Evolutionary conservation across 225 moss, liverwort and hornwort species (phyloP), one percentile per base, ranked within the genome.

Genomic region (Pseudisothecium myosuroides): DNA sequence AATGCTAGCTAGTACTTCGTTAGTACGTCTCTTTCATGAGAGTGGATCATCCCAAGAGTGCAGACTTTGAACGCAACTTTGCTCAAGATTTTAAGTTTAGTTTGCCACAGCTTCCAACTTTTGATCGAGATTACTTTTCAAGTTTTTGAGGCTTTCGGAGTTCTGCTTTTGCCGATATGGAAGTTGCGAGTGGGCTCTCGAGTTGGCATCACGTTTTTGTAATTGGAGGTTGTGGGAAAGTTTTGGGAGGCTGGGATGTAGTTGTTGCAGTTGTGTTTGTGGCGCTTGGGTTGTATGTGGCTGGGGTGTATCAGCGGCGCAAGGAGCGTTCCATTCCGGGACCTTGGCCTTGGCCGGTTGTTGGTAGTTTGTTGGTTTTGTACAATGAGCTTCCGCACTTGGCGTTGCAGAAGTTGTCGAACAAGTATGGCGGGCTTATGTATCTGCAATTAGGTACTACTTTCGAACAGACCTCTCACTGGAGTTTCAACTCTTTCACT

Each of bases 341-440:
- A 9, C 92, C 92, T n/a, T 92, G 92, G 92, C 82, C 92, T 24
- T 92, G 92, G 91, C 92, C 91, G 18, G 24, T 92, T 19, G 82
- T 92, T 11, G 92, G 91, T 0, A 92, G 39, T 37, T 73, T 92
- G 85, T 27, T 82, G 58, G 74, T 91, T 50, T 52, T 91, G 68
- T 28, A 31, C 11, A 56, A 27, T 41, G 76, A 68, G 62, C 91
- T 91, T 47, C 91, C 87, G 6, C 82, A 89, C 65, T 68, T 49
- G 54, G 55, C 85, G 39, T 84, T 92, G 87, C 89, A 85, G 87
- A 91, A 91, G 37, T 82, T 91, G 64, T 68, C 89, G 15, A 24
- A 45, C 43, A 89, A 92, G 89, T 91, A 91, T 79, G 92, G 91
- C 34, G 91, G 91, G 32, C 87, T 92, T 37, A 92, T 92, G 92